Evolutionary conservation across 176 grass and related monocot species (phyloP).

Genomic region (Juncus inflexus): DNA sequence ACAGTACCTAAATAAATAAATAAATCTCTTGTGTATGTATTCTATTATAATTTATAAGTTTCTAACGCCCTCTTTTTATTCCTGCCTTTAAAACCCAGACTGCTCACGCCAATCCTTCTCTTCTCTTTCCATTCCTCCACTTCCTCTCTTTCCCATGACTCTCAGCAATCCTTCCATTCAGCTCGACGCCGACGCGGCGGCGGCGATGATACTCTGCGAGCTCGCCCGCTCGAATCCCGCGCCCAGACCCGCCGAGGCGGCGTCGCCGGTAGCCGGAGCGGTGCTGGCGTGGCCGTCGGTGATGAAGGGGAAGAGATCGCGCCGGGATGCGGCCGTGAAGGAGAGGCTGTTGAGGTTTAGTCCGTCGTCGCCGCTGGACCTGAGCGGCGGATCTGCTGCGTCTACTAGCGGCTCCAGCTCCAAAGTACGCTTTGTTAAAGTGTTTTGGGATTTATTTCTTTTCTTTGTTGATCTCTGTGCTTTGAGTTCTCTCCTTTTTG

Average conservation of each 20-base stretch:
- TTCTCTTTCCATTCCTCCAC: background rate
- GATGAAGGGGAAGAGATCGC: constrained; percentile 23
- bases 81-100: constrained; percentile 26
- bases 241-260: no score
- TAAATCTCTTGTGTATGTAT: background rate
- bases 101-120: constrained; percentile 20
- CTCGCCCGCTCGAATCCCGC: background rate
- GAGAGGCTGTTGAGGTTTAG: constrained; percentile 19
- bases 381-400: constrained; percentile 17
- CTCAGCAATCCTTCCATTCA: constrained; percentile 2
- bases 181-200: constrained; percentile 6
- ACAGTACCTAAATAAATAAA: background rate
- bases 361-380: constrained; percentile 17
- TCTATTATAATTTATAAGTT: no score
- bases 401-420: constrained; percentile 29
- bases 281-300: constrained; percentile 14
- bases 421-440: background rate
- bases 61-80: constrained; percentile 16
- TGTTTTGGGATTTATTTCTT: constrained; percentile 1
- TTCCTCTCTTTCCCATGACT: constrained; percentile 1
- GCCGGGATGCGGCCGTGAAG: constrained; percentile 13
- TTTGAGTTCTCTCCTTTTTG: background rate
- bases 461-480: background rate
- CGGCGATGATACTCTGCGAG: constrained; percentile 18
- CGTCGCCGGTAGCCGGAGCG: no score